phyloP scores from a whole-genome alignment of 1,139 yeast genomes.

The Yamadazyma membranifaciens region DNA sequence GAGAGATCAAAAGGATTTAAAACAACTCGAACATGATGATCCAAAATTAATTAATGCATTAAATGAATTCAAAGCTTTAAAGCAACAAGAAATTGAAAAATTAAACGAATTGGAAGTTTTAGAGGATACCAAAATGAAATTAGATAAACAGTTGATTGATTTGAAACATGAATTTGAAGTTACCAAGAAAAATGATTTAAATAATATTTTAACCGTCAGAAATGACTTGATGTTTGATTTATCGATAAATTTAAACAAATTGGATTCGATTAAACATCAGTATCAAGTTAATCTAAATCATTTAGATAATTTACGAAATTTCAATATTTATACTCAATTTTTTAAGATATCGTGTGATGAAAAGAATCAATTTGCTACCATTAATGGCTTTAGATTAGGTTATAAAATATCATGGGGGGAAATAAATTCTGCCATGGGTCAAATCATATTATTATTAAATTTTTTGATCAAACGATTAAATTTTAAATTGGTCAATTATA shows the following conservation, averaged over 20 bases:
- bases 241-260: conserved; percentile 45
- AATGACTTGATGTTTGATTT: conserved; percentile 56
- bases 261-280: conserved; percentile 60
- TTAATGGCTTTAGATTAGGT: conserved; percentile 83
- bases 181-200: conserved; percentile 41
- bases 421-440: conserved; percentile 91
- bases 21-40: conserved; percentile 19
- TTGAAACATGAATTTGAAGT: conserved; percentile 40
- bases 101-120: conserved; percentile 44
- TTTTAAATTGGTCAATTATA: conserved; percentile 56
- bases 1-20: conserved; percentile 43
- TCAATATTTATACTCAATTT: conserved; percentile 79
- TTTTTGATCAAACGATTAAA: conserved; percentile 62
- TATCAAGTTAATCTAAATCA: conserved; percentile 62
- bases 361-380: conserved; percentile 75
- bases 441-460: conserved; percentile 64
- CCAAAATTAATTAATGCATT: conserved; percentile 41
- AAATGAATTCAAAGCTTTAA: conserved; percentile 36
- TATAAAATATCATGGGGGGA: conserved; percentile 82
- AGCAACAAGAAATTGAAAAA: conserved; percentile 32
- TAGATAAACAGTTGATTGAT: conserved; percentile 37
- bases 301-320: conserved; percentile 65
- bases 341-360: conserved; percentile 75
- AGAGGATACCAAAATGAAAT: conserved; percentile 38
- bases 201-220: conserved; percentile 40